Percentiles rank a stretch among this genome's conserved stretches.
These are phyloP conservation scores for Pulicaria dysenterica DNA, from an alignment of 129 eudicot genomes.

Conservation along the genomic window DNA sequence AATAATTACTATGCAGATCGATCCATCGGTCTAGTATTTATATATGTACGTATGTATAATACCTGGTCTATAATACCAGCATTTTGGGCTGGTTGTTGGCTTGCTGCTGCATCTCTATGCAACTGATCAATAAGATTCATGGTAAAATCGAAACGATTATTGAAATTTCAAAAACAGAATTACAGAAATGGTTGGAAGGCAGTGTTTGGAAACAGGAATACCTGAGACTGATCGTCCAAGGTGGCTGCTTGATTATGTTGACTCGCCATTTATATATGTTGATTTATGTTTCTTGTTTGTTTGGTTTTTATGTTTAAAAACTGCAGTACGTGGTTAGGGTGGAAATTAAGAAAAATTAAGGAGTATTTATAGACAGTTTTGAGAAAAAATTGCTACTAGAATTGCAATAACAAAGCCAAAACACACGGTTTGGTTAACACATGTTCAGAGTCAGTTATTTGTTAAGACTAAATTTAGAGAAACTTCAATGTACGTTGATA, in stretches of 20 bases:
- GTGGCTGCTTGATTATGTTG: conserved; percentile 15
- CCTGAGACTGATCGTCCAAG: conserved; percentile 34
- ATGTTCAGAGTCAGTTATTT: conserved; percentile 3
- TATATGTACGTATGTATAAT: neutral
- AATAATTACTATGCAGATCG: too few species aligned
- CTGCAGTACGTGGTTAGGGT: conserved; percentile 4
- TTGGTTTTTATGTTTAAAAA: neutral
- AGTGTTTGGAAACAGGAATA: neutral
- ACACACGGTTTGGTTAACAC: conserved; percentile 17
- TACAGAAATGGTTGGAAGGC: neutral
- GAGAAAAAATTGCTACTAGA: neutral
- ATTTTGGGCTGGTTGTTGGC: conserved; percentile 25
- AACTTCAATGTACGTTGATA: too few species aligned
- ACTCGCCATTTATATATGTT: conserved; percentile 9
- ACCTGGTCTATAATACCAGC: conserved; percentile 36
- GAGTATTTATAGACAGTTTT: conserved; percentile 9
- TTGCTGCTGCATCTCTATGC: conserved; percentile 34
- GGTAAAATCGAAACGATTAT: neutral
- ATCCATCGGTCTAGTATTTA: too few species aligned
- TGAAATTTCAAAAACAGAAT: conserved; percentile 5
- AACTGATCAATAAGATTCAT: conserved; percentile 14
- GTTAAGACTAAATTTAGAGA: neutral
- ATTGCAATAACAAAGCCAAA: neutral
- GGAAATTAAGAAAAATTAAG: neutral
- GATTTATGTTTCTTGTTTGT: neutral